Conservation (phyloP, 208 protist genomes). For the Vickermania spadyakhi region DNA sequence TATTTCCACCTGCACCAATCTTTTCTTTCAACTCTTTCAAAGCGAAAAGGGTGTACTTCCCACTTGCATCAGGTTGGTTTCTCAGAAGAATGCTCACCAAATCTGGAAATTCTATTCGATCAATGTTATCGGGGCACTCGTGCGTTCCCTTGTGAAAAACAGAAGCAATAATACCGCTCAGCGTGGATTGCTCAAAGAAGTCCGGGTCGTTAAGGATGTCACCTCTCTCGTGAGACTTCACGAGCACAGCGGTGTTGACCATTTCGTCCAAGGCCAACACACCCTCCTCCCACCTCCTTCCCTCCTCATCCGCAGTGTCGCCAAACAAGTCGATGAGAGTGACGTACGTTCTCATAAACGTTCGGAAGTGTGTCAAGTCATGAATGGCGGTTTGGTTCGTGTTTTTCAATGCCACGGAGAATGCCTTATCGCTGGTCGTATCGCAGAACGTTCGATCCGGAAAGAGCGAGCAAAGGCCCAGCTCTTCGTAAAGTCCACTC, state of each 20-base stretch:
- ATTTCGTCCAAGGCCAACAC: neutral
- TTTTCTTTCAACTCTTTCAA: neutral
- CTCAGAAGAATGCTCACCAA: neutral
- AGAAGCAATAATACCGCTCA: neutral
- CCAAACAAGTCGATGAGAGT: constrained; percentile 11
- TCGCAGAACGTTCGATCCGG: constrained; percentile 23
- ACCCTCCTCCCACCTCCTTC: neutral
- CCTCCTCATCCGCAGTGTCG: neutral
- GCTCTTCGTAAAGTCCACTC: constrained; percentile 16
- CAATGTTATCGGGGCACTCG: neutral
- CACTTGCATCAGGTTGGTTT: neutral
- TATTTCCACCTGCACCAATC: neutral
- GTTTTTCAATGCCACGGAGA: constrained; percentile 6
- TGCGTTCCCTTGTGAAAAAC: neutral
- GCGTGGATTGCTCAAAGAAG: neutral
- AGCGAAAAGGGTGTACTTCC: neutral
- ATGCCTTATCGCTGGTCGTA: constrained; percentile 19
- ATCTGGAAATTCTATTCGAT: neutral
- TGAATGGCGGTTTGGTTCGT: neutral
- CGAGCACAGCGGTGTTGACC: neutral
- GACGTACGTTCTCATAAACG: constrained; percentile 11
- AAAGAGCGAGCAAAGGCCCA: constrained; percentile 18
- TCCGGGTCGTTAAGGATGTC: neutral
- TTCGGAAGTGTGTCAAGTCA: constrained; percentile 5
- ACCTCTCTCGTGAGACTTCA: neutral